Conservation (phyloP, 208 protist genomes). For the Leishmania tarentolae region DNA sequence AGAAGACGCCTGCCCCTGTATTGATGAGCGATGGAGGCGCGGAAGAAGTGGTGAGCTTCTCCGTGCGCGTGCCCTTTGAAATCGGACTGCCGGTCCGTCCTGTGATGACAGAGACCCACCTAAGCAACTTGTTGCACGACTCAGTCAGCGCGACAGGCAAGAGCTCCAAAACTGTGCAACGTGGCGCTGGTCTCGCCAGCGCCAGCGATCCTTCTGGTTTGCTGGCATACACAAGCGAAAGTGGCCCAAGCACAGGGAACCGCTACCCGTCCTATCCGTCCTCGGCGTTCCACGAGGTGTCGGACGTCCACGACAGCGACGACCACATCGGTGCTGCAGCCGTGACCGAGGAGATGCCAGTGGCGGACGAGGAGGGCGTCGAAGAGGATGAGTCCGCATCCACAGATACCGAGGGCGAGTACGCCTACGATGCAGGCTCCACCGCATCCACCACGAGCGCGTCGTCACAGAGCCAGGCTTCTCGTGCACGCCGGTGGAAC, state of each 20-base stretch:
- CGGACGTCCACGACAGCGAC: constrained; percentile 17
- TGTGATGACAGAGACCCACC: neutral
- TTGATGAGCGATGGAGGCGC: neutral
- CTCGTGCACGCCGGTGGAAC: constrained; percentile 19
- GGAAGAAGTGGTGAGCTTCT: constrained; percentile 25
- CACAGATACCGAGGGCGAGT: constrained; percentile 15
- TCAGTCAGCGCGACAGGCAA: neutral
- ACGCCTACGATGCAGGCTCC: constrained; percentile 7
- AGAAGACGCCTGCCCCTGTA: neutral
- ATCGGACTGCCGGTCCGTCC: constrained; percentile 18
- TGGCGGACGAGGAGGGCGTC: constrained; percentile 10
- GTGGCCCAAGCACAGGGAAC: constrained; percentile 2
- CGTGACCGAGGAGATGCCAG: constrained; percentile 10
- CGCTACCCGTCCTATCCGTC: constrained; percentile 26
- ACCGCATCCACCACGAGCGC: neutral
- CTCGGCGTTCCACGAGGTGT: constrained; percentile 29
- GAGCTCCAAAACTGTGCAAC: neutral
- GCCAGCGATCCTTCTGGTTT: neutral
- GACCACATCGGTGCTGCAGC: constrained; percentile 8
- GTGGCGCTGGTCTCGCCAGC: neutral
- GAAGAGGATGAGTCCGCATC: constrained; percentile 10
- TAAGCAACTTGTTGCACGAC: constrained; percentile 3
- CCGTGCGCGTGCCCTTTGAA: constrained; percentile 30
- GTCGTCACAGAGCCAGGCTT: neutral
- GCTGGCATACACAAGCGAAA: neutral